Percentiles rank a stretch among this genome's conserved stretches.
Conservation (phyloP, 2,329 filamentous ascomycete species). For the Trichoderma hamatum region DNA sequence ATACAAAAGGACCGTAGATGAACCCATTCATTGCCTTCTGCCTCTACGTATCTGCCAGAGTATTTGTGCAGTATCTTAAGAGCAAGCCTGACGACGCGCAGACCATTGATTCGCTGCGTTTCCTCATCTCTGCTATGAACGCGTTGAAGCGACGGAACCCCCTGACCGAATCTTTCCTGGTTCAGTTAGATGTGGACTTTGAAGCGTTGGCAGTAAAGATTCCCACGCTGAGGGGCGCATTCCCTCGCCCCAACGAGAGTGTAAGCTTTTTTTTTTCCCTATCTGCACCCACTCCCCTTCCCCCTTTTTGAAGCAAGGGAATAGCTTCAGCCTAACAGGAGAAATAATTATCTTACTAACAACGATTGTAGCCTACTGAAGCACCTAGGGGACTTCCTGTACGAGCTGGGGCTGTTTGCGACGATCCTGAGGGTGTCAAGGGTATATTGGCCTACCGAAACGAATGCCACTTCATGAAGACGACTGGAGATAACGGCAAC, state of each 20-base stretch:
- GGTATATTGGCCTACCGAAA: slow-evolving; percentile 51
- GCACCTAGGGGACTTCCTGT: slow-evolving; percentile 30
- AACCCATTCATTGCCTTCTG: slow-evolving; percentile 96
- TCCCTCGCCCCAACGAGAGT: slow-evolving; percentile 55
- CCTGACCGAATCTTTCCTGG: slow-evolving; percentile 89
- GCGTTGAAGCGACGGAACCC: slow-evolving; percentile 86
- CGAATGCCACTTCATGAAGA: slow-evolving; percentile 50
- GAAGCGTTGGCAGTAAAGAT: slow-evolving; percentile 69
- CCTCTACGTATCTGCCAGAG: slow-evolving; percentile 90
- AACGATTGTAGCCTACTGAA: background rate
- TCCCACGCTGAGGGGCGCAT: slow-evolving; percentile 58
- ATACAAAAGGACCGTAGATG: slow-evolving; percentile 59
- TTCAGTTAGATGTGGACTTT: slow-evolving; percentile 90
- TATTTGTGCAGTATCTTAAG: slow-evolving; percentile 97
- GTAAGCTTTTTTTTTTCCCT: slow-evolving; percentile 38
- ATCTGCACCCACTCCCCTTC: background rate
- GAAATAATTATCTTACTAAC: slow-evolving; percentile 30
- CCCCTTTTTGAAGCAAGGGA: background rate
- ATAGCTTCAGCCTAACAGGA: background rate
- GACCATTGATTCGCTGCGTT: slow-evolving; percentile 80
- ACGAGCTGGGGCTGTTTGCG: slow-evolving; percentile 35
- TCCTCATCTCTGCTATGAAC: slow-evolving; percentile 87
- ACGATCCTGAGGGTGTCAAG: slow-evolving; percentile 42
- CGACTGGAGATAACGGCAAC: slow-evolving; percentile 46
- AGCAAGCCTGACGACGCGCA: slow-evolving; percentile 83